Evolutionary conservation across 1,139 yeast genomes (phyloP).

Genomic region (Lodderomyces elongisporus): DNA sequence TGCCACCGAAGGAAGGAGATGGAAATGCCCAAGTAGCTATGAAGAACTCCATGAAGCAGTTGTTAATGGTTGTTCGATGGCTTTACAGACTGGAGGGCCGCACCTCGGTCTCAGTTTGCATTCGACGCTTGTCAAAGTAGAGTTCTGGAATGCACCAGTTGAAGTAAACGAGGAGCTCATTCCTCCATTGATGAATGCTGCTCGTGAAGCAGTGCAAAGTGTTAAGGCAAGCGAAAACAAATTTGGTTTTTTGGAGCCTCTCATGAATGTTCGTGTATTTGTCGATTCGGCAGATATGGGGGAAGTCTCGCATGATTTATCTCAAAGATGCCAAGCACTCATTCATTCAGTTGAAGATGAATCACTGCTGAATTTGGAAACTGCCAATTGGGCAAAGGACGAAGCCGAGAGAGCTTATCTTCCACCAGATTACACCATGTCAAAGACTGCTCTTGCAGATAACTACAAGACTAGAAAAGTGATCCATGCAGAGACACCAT

Average conservation of each 20-base stretch:
- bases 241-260: constrained; percentile 75
- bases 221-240: constrained; percentile 19
- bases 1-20: constrained; percentile 34
- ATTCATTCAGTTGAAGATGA: constrained; percentile 64
- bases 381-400: constrained; percentile 40
- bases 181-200: constrained; percentile 25
- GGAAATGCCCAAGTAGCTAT: constrained; percentile 47
- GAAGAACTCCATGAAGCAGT: constrained; percentile 52
- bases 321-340: constrained; percentile 65
- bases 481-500: constrained; percentile 74
- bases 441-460: constrained; percentile 9
- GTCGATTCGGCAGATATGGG: constrained; percentile 75
- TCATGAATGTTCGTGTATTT: constrained; percentile 72
- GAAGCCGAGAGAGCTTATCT: constrained; percentile 50
- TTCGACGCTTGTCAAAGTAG: constrained; percentile 51
- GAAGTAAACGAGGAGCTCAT: constrained; percentile 35
- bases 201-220: constrained; percentile 34
- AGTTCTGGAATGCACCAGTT: constrained; percentile 49
- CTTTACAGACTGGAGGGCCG: constrained; percentile 76
- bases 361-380: constrained; percentile 34
- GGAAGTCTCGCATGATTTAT: constrained; percentile 70
- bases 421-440: constrained; percentile 55
- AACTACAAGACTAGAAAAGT: constrained; percentile 43
- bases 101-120: constrained; percentile 60
- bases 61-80: constrained; percentile 60